Base-by-base conservation (phyloP, 257 asterid species). In the Fraxinus anomala region DNA sequence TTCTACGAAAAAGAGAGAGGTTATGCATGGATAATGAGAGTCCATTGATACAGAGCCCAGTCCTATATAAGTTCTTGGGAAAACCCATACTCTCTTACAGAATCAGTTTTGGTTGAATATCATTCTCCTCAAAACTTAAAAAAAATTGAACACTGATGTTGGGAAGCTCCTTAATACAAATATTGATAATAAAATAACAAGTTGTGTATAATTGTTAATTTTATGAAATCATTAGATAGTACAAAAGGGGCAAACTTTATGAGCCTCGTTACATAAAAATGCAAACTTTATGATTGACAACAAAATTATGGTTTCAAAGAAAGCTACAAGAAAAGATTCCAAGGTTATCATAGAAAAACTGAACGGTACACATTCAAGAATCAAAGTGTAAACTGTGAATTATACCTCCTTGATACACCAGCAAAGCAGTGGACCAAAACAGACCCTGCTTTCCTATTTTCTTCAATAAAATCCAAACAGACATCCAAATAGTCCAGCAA, bases 351-450 rank as follows among this genome's bases (percentile, higher is more conserved):
- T 63, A 71, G 75, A 61, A 36, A 69, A 21, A 23, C 30, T 31
- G 37, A 21, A 56, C 5, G 10, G 10, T 13, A 17, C 14, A 21
- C 11, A 68, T 17, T 44, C 76, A 75, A 63, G 26, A 75, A 70
- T 44, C 68, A 61, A 69, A 31, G 51, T 47, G 68, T 40, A 76
- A 79, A 59, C 67, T 8, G 28, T n/a, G 67, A 59, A 59, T 24
- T 72, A 66, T 85, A 93, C 99, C 99, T 96, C 87, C 99, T 92
- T 74, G 99, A 96, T 75, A 96, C 97, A 76, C 99, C 98, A 24
- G 99, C 99, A 89, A 93, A 93, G 85, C 98, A 96, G 85, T 96
- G 98, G 80, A 96, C 97, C 90, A 96, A 82, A 76, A 93, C 83
- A n/a, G 94, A 84, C 70, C 98, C 99, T 80, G 89, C 84, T 84